These are phyloP conservation scores for Stephania cephalantha DNA, from an alignment of 164 flowering plant species.

Conservation along the genomic window DNA sequence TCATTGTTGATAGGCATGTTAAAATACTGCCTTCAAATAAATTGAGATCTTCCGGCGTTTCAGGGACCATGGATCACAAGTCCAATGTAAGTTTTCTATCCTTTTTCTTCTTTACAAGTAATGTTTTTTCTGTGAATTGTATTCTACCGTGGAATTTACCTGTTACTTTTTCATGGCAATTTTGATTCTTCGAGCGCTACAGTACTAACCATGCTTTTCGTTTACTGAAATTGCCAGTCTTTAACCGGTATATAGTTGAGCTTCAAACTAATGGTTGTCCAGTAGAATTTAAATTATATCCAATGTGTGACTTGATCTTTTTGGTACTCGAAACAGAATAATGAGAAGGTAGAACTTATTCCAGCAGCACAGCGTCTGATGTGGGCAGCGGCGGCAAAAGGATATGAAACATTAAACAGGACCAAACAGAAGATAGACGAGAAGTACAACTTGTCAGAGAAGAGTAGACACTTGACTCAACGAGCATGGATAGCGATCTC, in stretches of 20 bases:
- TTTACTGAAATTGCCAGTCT: too few relatives aligned
- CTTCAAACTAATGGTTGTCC: too few relatives aligned
- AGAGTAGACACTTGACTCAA: slow-evolving; percentile 4
- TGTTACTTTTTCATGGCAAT: too few relatives aligned
- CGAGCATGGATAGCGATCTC: slow-evolving; percentile 7
- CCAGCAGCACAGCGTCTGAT: slow-evolving; percentile 1
- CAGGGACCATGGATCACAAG: background rate
- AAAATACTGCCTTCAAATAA: slow-evolving; percentile 10
- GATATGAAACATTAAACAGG: slow-evolving; percentile 9
- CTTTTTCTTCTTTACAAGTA: background rate
- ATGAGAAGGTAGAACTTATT: background rate
- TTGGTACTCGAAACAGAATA: background rate
- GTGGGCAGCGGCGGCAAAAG: slow-evolving; percentile 3
- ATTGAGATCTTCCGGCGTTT: background rate
- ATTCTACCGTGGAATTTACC: background rate
- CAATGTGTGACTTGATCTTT: background rate
- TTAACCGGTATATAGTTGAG: too few relatives aligned
- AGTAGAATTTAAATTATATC: background rate
- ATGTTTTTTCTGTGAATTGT: background rate
- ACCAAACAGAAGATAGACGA: slow-evolving; percentile 4
- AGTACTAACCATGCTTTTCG: too few relatives aligned
- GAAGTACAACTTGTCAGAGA: slow-evolving; percentile 16
- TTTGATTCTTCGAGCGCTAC: too few relatives aligned
- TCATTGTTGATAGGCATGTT: slow-evolving; percentile 15
- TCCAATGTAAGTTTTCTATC: background rate